Percentiles rank a stretch among this genome's conserved stretches.
phyloP scores from a whole-genome alignment of 2,329 filamentous ascomycete genomes.

The Ophiosphaerella herpotricha region DNA sequence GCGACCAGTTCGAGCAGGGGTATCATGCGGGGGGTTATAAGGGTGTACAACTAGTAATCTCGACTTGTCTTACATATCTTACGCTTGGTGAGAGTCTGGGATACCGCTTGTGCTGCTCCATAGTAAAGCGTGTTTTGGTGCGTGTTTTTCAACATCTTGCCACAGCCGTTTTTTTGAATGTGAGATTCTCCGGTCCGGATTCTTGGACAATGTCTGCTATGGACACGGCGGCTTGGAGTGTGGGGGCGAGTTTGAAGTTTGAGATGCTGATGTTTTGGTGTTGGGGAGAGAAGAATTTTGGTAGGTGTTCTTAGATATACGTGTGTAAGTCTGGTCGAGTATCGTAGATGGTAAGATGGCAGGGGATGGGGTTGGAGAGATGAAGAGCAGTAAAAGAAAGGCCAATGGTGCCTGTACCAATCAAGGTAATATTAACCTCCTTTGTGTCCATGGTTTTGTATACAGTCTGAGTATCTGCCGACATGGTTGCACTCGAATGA shows the following conservation, averaged over 20 bases:
- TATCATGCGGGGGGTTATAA: constrained; percentile 67
- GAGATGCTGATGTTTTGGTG: constrained; percentile 20
- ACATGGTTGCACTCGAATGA: too few species aligned
- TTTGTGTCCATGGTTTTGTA: background rate
- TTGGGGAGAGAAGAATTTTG: constrained; percentile 46
- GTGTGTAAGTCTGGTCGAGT: constrained; percentile 53
- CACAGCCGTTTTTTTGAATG: constrained; percentile 59
- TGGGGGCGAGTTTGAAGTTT: constrained; percentile 40
- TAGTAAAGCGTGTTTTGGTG: constrained; percentile 52
- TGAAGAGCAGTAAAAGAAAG: constrained; percentile 62
- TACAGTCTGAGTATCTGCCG: background rate
- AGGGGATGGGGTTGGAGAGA: constrained; percentile 48
- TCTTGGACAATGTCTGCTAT: constrained; percentile 62
- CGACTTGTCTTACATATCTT: constrained; percentile 48
- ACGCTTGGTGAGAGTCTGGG: constrained; percentile 56
- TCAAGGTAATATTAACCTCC: constrained; percentile 44
- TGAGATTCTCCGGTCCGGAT: constrained; percentile 60
- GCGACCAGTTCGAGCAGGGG: constrained; percentile 64
- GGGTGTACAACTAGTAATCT: constrained; percentile 63
- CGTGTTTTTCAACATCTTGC: constrained; percentile 55
- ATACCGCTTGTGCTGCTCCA: constrained; percentile 66
- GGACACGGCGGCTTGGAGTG: constrained; percentile 50
- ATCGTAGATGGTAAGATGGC: constrained; percentile 56
- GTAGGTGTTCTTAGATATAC: constrained; percentile 52
- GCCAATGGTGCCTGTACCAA: constrained; percentile 58